These are phyloP conservation scores for Saccharum officinarum DNA, from an alignment of 176 grass and related monocot species.

Conservation along the genomic window DNA sequence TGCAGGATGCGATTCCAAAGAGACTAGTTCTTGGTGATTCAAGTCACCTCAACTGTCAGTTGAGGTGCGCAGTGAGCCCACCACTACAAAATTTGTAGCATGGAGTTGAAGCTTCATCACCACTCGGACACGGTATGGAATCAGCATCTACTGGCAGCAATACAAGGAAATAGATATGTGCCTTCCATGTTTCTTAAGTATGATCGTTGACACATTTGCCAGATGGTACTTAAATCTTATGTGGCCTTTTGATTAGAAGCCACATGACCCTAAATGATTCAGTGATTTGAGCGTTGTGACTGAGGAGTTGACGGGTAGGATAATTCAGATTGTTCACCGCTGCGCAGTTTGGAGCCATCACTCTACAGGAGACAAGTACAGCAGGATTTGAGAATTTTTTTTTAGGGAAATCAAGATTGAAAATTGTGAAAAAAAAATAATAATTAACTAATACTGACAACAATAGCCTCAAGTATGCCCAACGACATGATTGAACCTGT, in stretches of 20 bases:
- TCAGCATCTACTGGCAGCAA: neutral
- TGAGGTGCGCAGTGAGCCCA: neutral
- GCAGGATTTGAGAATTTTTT: neutral
- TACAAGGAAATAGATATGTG: neutral
- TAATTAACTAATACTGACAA: neutral
- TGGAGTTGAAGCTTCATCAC: neutral
- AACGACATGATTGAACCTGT: slow-evolving; percentile 1
- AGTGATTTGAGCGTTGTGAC: slow-evolving; percentile 40
- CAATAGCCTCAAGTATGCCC: neutral
- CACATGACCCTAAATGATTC: slow-evolving; percentile 12
- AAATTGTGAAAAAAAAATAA: neutral
- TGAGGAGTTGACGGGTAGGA: slow-evolving; percentile 60
- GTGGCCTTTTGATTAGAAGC: neutral
- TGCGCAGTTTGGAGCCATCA: slow-evolving; percentile 49
- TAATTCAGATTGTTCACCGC: slow-evolving; percentile 47
- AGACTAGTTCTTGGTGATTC: neutral
- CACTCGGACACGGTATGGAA: neutral
- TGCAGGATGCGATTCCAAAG: neutral
- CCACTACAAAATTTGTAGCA: neutral
- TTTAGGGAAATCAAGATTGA: slow-evolving; percentile 3
- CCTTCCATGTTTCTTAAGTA: neutral
- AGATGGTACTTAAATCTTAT: neutral
- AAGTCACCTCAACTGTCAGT: neutral
- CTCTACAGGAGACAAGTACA: slow-evolving; percentile 41
- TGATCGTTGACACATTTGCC: neutral